phyloP scores from a whole-genome alignment of 2,329 filamentous ascomycete species.

The Blastomyces emzantsi region DNA sequence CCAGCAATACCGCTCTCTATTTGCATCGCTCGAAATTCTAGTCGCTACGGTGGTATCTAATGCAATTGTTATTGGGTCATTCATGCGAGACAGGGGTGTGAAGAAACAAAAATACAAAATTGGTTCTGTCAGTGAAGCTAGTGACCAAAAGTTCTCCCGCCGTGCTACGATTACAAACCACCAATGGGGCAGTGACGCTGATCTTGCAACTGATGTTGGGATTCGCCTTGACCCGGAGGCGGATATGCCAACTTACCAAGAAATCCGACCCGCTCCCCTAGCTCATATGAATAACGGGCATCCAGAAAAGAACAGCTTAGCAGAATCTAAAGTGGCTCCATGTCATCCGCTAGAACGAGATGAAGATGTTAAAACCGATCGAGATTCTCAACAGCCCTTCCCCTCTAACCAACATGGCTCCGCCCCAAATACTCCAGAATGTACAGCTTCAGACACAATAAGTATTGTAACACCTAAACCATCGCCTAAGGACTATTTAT shows the following conservation, averaged over 20 bases:
- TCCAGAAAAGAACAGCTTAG: slow-evolving; percentile 21
- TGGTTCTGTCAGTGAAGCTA: slow-evolving; percentile 42
- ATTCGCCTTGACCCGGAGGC: slow-evolving; percentile 53
- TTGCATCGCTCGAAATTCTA: slow-evolving; percentile 83
- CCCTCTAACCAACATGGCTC: slow-evolving; percentile 27
- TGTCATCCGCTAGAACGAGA: slow-evolving; percentile 19
- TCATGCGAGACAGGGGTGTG: slow-evolving; percentile 77
- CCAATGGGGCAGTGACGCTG: slow-evolving; percentile 83
- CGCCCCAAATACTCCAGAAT: slow-evolving; percentile 20
- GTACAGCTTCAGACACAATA: slow-evolving; percentile 13
- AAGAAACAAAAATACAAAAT: slow-evolving; percentile 79
- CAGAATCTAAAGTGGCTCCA: slow-evolving; percentile 26
- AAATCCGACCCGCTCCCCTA: slow-evolving; percentile 32
- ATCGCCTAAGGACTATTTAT: slow-evolving; percentile 60
- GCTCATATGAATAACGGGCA: slow-evolving; percentile 27
- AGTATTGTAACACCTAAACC: slow-evolving; percentile 29
- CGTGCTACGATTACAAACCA: slow-evolving; percentile 53
- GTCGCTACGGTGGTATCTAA: slow-evolving; percentile 84
- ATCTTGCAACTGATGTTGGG: slow-evolving; percentile 72
- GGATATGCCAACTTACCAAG: slow-evolving; percentile 26
- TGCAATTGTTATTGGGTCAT: slow-evolving; percentile 80
- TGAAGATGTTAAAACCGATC: slow-evolving; percentile 23
- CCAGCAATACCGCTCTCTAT: slow-evolving; percentile 79
- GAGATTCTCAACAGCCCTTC: slow-evolving; percentile 27
- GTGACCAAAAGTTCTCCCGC: slow-evolving; percentile 32